Conservation (phyloP, 2,329 filamentous ascomycete species). For the Graphilbum fragrans region DNA sequence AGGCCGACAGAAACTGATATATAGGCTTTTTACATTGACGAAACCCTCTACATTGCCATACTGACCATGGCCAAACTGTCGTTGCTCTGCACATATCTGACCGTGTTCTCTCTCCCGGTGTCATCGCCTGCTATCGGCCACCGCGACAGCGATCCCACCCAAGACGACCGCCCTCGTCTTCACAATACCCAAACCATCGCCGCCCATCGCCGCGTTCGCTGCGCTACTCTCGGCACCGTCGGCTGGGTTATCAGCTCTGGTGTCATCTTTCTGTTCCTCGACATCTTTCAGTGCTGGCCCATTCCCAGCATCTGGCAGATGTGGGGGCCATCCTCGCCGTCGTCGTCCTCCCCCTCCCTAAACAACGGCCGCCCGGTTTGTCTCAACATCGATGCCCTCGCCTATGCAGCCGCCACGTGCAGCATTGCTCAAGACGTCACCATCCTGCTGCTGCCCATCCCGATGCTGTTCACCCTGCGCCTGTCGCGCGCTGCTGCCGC, state of each 20-base stretch:
- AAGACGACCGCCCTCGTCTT: too few species aligned
- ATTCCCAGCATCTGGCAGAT: slow-evolving; percentile 19
- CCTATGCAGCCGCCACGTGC: slow-evolving; percentile 17
- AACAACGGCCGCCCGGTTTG: slow-evolving; percentile 16
- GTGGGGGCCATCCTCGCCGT: slow-evolving; percentile 11
- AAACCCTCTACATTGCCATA: slow-evolving; percentile 19
- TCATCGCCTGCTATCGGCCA: too few species aligned
- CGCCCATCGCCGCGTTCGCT: slow-evolving; percentile 18
- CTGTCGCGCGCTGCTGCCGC: not conserved
- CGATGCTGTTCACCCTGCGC: slow-evolving; percentile 18
- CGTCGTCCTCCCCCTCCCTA: not conserved
- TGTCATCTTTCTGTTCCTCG: slow-evolving; percentile 17
- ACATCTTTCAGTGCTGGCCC: slow-evolving; percentile 24
- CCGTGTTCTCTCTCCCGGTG: slow-evolving; percentile 18
- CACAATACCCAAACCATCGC: not conserved
- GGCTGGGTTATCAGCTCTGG: slow-evolving; percentile 15
- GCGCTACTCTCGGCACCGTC: slow-evolving; percentile 13
- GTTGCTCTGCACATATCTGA: slow-evolving; percentile 20
- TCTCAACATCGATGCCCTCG: slow-evolving; percentile 19
- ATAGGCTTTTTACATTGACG: slow-evolving; percentile 21
- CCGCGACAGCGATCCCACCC: not conserved
- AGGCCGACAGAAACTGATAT: not conserved
- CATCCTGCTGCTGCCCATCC: slow-evolving; percentile 22
- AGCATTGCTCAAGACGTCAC: slow-evolving; percentile 23
- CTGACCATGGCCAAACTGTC: slow-evolving; percentile 19